Evolutionary conservation across 495 filamentous ascomycete species (phyloP), one percentile per base, ranked within the genome.

Genomic region (Hypoxylon subgilvum): DNA sequence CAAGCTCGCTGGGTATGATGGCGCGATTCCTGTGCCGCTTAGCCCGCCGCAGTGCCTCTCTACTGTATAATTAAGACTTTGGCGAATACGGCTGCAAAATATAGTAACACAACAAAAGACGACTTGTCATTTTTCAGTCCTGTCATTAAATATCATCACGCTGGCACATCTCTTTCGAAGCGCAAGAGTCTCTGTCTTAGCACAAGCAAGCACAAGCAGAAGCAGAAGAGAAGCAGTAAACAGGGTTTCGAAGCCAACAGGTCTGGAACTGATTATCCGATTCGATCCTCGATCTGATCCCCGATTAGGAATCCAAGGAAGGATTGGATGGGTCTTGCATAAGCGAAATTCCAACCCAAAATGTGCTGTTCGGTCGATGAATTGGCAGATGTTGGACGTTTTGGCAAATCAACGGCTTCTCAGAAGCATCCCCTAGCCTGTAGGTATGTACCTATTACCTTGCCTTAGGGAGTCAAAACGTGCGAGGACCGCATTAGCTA

Each of bases 311-410:
- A 40, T 35, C 18, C 18, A 13, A 4, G 39, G 53, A 47, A 41
- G 36, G 38, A 44, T 61, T 49, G 49, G 35, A 17, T 25, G 36
- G 44, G 32, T 38, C n/a, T 52, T 48, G 59, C 48, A 57, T 63
- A 57, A 62, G 52, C 58, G 58, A 62, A 56, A 62, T 62, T 57
- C 30, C 30, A 32, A 16, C 16, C n/a, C n/a, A n/a, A n/a, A n/a
- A n/a, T n/a, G n/a, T n/a, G n/a, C n/a, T n/a, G n/a, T n/a, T n/a
- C n/a, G n/a, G n/a, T n/a, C n/a, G n/a, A n/a, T n/a, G n/a, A n/a
- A n/a, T n/a, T n/a, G n/a, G n/a, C n/a, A n/a, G n/a, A n/a, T n/a
- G n/a, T n/a, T 27, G 23, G 3, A 27, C 23, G 23, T 27, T 4
- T 8, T 27, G 8, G 23, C 23, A 8, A 27, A 27, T 27, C 8